Conservation (phyloP, 495 filamentous ascomycete species). For the Tuber brumale region DNA sequence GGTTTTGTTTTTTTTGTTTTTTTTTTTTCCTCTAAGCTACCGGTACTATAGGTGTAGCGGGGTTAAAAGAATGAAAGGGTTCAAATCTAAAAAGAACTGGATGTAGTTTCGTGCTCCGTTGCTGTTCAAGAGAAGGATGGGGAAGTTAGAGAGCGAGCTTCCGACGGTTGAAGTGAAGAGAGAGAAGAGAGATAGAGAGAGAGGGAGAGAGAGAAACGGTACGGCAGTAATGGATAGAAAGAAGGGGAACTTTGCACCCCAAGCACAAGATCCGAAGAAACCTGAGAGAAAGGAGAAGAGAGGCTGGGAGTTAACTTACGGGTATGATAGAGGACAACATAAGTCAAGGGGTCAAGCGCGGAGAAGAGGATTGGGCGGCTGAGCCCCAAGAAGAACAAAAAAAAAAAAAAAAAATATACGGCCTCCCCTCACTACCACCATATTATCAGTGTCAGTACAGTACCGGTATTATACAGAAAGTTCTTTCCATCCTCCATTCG, state of each 20-base stretch:
- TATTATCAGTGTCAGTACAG: not conserved
- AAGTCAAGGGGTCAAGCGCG: not conserved
- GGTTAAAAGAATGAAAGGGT: not conserved
- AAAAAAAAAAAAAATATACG: not conserved
- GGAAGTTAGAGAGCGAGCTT: constrained; percentile 1
- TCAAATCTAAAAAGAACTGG: not conserved
- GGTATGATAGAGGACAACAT: not conserved
- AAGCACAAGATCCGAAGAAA: not conserved
- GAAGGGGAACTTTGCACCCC: not conserved
- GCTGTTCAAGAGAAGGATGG: constrained; percentile 2
- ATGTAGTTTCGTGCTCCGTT: not conserved
- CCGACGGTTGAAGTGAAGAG: not conserved
- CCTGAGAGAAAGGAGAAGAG: not conserved
- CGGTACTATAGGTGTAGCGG: not conserved
- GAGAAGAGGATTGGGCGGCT: not conserved
- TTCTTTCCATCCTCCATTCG: not conserved
- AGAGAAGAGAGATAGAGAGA: not conserved
- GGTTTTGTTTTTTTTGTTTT: not conserved
- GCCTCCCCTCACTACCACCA: not conserved
- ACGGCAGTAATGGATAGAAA: not conserved
- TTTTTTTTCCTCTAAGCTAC: not conserved
- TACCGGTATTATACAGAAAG: not conserved
- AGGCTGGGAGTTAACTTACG: not conserved
- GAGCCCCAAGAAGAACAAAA: not conserved
- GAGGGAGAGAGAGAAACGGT: not conserved